phyloP scores from a whole-genome alignment of 352 stramenopile species.

The Thalassiosira exigua region DNA sequence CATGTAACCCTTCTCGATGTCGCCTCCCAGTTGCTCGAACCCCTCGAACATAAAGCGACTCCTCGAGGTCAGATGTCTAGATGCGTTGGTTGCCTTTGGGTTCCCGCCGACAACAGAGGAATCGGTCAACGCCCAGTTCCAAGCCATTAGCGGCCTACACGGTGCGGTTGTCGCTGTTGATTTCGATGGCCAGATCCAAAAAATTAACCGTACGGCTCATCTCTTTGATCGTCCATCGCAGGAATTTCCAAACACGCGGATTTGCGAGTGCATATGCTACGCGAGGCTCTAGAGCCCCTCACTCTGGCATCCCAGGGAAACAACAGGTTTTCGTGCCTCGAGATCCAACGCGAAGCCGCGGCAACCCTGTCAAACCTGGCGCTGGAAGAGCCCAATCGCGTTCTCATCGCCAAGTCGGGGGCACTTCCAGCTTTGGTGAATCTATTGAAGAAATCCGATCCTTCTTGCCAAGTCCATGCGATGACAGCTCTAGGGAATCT shows the following conservation, averaged over 20 bases:
- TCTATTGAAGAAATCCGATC: conserved; percentile 88
- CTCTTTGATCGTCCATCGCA: too few relatives aligned
- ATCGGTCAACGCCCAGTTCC: conserved; percentile 95
- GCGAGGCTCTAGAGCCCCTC: conserved; percentile 91
- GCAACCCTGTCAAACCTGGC: conserved; percentile 94
- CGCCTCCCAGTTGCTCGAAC: conserved; percentile 93
- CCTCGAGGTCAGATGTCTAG: conserved; percentile 88
- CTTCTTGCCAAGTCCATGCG: conserved; percentile 91
- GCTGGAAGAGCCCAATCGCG: conserved; percentile 95
- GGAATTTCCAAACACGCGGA: conserved; percentile 91
- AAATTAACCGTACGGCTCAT: too few relatives aligned
- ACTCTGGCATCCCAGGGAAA: conserved; percentile 88
- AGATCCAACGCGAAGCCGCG: conserved; percentile 93
- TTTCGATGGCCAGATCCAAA: too few relatives aligned
- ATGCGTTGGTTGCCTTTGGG: conserved; percentile 93
- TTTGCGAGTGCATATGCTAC: conserved; percentile 89
- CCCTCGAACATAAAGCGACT: conserved; percentile 87
- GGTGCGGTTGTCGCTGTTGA: too few relatives aligned
- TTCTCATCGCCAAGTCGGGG: conserved; percentile 93
- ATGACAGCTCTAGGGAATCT: conserved; percentile 94
- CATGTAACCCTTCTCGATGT: too few relatives aligned
- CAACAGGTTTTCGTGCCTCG: conserved; percentile 42
- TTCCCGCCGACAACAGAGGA: conserved; percentile 87
- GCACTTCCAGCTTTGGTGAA: conserved; percentile 91
- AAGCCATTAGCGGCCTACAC: conserved; percentile 93